Evolutionary conservation across 208 protist species (phyloP), one percentile per base, ranked within the genome.

Genomic region (Acanthamoeba sp.): DNA sequence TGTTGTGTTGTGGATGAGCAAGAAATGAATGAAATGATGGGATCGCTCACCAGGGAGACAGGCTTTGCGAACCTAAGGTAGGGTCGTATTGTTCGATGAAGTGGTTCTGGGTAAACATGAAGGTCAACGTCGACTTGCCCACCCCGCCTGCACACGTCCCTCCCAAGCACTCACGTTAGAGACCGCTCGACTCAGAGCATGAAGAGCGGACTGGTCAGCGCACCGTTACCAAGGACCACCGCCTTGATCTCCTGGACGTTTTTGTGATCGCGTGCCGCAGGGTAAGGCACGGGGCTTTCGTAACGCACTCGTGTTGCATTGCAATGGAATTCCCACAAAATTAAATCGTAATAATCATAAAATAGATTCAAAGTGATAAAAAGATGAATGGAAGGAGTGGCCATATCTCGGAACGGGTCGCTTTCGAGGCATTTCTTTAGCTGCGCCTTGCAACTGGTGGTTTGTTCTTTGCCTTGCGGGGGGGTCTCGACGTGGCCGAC

Each of bases 41-140:
- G n/a, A n/a, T n/a, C n/a, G n/a, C n/a, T n/a, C n/a, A n/a, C n/a
- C n/a, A n/a, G n/a, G n/a, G n/a, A n/a, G n/a, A 10, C 6, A 10
- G 6, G 42, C 42, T 14, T 14, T 10, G 42, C 42, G 42, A 3
- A 80, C 71, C 71, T 1, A 80, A 42, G 34, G 71, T 80, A 16
- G 71, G 71, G 38, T 48, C 97, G 48, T 85, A 90, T 78, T 97
- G 95, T 4, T 97, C 92, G 7, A 98, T 38, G 76, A 98, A 98
- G 27, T 97, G 57, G n/a, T 96, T 84, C 1, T 78, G 6, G 16
- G 97, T 95, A 7, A 98, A 95, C 69, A 95, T 95, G 69, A 98
- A 97, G 0, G 97, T 98, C 0, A 98, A 82, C 34, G 97, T 96
- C 2, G 96, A 97, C 91, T 98, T 98, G 73, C 97, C 97, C 57